Evolutionary conservation across 169 alveolate genomes (phyloP), one percentile per base, ranked within the genome.

Genomic region (Eimeria tenella): DNA sequence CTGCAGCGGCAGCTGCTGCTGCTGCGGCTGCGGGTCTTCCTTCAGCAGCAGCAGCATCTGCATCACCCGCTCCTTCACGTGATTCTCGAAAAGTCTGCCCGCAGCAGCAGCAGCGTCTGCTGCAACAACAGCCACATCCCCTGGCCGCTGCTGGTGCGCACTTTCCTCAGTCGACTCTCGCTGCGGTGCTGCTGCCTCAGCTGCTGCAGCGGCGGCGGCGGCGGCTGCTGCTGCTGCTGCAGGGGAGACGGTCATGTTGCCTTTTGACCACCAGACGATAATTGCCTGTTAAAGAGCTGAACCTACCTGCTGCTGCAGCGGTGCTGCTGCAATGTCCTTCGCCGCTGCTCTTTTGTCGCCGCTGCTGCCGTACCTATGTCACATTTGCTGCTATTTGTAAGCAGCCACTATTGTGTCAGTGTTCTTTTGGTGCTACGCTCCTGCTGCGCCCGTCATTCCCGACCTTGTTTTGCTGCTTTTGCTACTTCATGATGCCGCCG

Each of bases 81-180:
- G 86, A 25, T 25, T 42, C n/a, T 75, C 86, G 49, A 49, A 75
- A n/a, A 75, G 65, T 15, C n/a, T 50, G 60, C 86, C 52, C 10
- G 86, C 86, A 75, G 86, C 86, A 75, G 86, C 13, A 15, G 86
- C 86, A 75, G 86, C 86, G n/a, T 49, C 86, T 52, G 86, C 86
- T 49, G 86, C 86, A 75, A 75, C 65, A 21, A 25, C 65, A 52
- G 86, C 13, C n/a, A 75, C 65, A 49, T 21, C 83, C 17, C 49
- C 31, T 5, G 55, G 53, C 13, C 23, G 82, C 23, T n/a, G 23
- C 63, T 75, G 86, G 31, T 52, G 19, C 83, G 13, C 21, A 49
- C n/a, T 17, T 2, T 8, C 60, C 9, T 42, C 65, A 15, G 11
- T 42, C 55, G 9, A 6, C 49, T 52, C 68, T 25, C 60, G 25